Percentiles rank a stretch among this genome's conserved stretches.
These are phyloP conservation scores for Rosa multiflora DNA, from an alignment of 306 rosid species.

Conservation along the genomic window DNA sequence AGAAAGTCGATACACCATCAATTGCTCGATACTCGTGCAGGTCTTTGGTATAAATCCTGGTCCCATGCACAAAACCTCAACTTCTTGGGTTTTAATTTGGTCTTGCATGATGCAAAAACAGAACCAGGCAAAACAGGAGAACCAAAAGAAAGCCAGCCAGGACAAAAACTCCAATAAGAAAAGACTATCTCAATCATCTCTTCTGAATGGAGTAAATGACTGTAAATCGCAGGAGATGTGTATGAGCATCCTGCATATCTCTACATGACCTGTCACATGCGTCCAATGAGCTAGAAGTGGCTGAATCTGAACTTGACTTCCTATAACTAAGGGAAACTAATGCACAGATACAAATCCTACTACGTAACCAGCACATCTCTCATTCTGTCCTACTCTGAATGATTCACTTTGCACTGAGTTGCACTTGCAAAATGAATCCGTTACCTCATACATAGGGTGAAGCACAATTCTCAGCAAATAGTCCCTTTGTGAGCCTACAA, in stretches of 20 bases:
- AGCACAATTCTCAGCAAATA: background rate
- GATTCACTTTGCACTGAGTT: background rate
- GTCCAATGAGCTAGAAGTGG: background rate
- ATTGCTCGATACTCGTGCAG: background rate
- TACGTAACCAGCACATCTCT: background rate
- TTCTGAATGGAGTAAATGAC: background rate
- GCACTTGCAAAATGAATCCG: background rate
- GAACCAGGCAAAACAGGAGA: background rate
- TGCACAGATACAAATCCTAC: constrained; percentile 7
- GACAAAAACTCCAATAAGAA: background rate
- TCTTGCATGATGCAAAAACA: background rate
- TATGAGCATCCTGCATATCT: background rate
- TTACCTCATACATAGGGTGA: background rate
- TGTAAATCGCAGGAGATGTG: background rate
- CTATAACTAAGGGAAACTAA: background rate
- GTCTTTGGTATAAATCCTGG: background rate
- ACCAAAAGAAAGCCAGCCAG: background rate
- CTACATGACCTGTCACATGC: background rate
- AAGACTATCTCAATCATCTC: background rate
- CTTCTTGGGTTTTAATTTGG: background rate
- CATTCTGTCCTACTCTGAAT: background rate
- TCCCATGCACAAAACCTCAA: background rate
- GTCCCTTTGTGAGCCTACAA: background rate
- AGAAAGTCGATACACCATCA: background rate
- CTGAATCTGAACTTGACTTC: constrained; percentile 6